A percentile compares a stretch with the other conserved stretches of the same genome.
phyloP scores from a whole-genome alignment of 148 eudicot species.

The Heliosperma pusillum region DNA sequence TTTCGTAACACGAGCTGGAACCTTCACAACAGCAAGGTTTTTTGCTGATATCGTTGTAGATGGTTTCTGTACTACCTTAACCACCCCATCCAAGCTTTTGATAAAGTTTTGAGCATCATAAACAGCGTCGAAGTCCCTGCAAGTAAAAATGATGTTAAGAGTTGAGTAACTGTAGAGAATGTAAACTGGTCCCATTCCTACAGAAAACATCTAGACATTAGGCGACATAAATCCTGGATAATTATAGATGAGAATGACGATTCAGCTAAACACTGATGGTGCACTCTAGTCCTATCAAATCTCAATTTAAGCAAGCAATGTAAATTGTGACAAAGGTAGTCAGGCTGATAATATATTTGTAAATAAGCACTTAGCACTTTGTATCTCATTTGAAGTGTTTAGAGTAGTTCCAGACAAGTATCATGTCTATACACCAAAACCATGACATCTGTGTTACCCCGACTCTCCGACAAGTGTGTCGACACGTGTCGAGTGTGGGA shows the following conservation, averaged over 20 bases:
- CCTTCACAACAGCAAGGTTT: constrained; percentile 75
- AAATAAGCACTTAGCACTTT: too few species aligned
- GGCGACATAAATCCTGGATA: not conserved
- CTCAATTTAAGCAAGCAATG: not conserved
- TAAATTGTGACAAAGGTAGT: not conserved
- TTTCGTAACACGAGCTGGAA: constrained; percentile 80
- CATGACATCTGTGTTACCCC: too few species aligned
- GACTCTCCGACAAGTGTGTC: too few species aligned
- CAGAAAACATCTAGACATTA: not conserved
- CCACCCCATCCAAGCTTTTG: constrained; percentile 73
- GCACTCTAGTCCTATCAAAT: not conserved
- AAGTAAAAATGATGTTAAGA: constrained; percentile 15
- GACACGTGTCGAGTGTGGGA: too few species aligned
- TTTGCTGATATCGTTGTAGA: constrained; percentile 52
- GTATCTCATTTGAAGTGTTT: not conserved
- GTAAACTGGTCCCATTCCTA: not conserved
- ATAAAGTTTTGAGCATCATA: constrained; percentile 78
- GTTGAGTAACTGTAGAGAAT: not conserved
- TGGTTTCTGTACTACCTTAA: constrained; percentile 60
- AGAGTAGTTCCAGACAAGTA: too few species aligned
- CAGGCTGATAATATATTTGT: too few species aligned
- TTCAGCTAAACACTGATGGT: constrained; percentile 1
- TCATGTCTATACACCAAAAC: not conserved
- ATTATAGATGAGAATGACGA: not conserved
- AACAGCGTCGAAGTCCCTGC: constrained; percentile 78